A percentile compares a stretch with the other conserved stretches of the same genome.
These are phyloP conservation scores for Lantana camara DNA, from an alignment of 257 asterid species.

Conservation along the genomic window DNA sequence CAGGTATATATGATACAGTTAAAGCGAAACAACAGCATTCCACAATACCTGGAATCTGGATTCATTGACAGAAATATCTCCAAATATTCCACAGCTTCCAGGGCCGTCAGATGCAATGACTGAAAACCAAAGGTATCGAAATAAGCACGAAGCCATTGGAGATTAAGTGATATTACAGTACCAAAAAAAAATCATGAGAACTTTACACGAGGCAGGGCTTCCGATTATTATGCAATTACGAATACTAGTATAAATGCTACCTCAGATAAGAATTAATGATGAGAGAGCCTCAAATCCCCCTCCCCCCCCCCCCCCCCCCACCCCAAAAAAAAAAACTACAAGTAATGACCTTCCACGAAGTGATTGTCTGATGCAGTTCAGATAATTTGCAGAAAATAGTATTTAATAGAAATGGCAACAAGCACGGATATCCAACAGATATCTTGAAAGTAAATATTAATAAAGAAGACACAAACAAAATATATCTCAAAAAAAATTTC, in stretches of 20 bases:
- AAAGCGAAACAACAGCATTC: conserved; percentile 5
- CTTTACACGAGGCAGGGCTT: conserved; percentile 12
- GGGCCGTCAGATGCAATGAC: conserved; percentile 68
- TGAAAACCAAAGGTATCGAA: conserved; percentile 37
- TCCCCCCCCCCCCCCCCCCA: too few species aligned
- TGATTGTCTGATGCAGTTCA: conserved; percentile 7
- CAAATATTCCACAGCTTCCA: conserved; percentile 81
- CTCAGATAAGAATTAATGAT: not conserved
- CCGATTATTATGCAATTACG: not conserved
- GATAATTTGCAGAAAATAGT: too few species aligned
- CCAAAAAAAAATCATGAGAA: not conserved
- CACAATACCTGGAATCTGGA: conserved; percentile 75
- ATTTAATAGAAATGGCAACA: not conserved
- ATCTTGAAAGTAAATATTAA: not conserved
- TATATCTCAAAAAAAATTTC: conserved; percentile 10
- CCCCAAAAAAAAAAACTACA: too few species aligned
- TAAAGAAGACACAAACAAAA: not conserved
- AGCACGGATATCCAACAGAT: conserved; percentile 1
- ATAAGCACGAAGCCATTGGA: conserved; percentile 15
- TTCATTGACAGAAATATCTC: conserved; percentile 83
- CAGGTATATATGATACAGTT: conserved; percentile 1
- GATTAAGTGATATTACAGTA: not conserved
- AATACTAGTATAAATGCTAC: not conserved
- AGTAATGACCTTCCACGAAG: too few species aligned
- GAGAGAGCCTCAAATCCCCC: conserved; percentile 4